Percentiles rank a stretch among this genome's conserved stretches.
These are phyloP conservation scores for Malus orientalis DNA, from an alignment of 306 rosid species.

Conservation along the genomic window DNA sequence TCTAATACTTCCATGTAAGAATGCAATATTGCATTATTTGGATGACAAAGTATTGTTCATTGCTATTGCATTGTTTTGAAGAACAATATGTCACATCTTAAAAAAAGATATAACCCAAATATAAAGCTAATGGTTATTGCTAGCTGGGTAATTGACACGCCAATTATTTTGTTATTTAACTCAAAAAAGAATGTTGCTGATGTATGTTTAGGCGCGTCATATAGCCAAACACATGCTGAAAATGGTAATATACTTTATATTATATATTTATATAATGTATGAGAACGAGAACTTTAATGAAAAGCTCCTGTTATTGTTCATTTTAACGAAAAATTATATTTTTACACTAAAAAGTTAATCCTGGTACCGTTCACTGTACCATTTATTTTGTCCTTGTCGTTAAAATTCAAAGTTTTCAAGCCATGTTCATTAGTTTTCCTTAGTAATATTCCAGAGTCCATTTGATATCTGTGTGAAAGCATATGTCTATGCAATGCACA, in stretches of 20 bases:
- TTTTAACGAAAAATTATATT: too few species aligned
- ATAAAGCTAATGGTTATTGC: neutral
- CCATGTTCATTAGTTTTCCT: too few species aligned
- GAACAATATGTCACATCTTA: conserved; percentile 46
- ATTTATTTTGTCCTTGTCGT: too few species aligned
- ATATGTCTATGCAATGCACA: neutral
- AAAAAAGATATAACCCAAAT: neutral
- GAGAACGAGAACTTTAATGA: too few species aligned
- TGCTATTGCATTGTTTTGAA: neutral
- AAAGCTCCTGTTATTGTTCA: too few species aligned
- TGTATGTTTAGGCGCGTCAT: neutral
- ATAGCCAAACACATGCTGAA: neutral
- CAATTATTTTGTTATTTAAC: neutral
- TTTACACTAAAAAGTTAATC: too few species aligned
- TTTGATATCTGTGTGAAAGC: neutral
- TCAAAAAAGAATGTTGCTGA: neutral
- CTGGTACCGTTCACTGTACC: too few species aligned
- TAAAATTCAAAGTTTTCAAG: too few species aligned
- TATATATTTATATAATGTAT: neutral
- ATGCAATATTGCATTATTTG: neutral
- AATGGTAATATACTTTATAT: neutral
- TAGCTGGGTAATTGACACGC: neutral
- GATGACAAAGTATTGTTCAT: neutral
- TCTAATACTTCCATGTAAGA: conserved; percentile 20
- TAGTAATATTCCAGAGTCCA: neutral